Evolutionary conservation across 805 yeast species (phyloP), one percentile per base, ranked within the genome.

Genomic region (Wickerhamiella azyma): DNA sequence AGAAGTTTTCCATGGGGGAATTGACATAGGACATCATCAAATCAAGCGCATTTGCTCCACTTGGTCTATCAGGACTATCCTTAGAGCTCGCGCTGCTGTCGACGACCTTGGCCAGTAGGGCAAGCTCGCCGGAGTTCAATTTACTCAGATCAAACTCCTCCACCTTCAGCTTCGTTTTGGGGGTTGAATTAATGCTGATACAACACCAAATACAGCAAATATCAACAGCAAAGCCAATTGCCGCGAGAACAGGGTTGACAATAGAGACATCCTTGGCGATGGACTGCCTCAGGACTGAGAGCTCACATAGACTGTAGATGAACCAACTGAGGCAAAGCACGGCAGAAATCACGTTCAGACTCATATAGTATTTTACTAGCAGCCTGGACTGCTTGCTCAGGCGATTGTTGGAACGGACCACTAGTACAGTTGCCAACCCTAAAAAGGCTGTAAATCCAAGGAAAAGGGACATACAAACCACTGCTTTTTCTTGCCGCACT

Each of bases 21-120:
- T 40, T 43, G 4, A 55, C 48, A 44, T 61, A 63, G 1, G 66
- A 61, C 47, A 47, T 48, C 56, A 63, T 56, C 41, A 63, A 49
- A 4, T 62, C 56, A 6, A 63, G 43, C 5, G 66, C 66, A 39
- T 59, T 51, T 11, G 43, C 48, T n/a, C 66, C 66, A 5, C 53
- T 50, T 2, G 64, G 59, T 1, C 63, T 48, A 19, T 64, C 65
- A 5, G 66, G 63, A 10, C 43, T 32, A 19, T 21, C 17, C 11
- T 19, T 21, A n/a, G 45, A 21, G 17, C 48, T 51, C 40, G 59
- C 56, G 46, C 57, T 56, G 16, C 50, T 50, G 39, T 63, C 65
- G 24, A 63, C 61, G 5, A 63, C 53, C 11, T 48, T 42, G 8
- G 62, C 59, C 56, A 57, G 61, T 2, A 62, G 63, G 9, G 51